Evolutionary conservation across 106 monocot genomes (phyloP).

Genomic region (Dioscorea dumetorum): DNA sequence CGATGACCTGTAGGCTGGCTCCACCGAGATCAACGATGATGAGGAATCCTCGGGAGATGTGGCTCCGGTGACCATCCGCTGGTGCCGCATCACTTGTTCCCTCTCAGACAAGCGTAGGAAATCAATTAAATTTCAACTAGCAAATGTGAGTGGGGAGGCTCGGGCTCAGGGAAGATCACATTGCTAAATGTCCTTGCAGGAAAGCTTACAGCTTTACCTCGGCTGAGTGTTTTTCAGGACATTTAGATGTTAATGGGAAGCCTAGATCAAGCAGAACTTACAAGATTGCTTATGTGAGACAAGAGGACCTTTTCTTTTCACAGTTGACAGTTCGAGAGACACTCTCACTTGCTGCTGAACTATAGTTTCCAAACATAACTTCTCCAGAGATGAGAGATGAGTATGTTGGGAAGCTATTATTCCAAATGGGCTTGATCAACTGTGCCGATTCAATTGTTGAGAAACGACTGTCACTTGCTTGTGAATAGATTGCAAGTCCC

Average conservation of each 20-base stretch:
- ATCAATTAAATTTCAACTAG: slow-evolving; percentile 63
- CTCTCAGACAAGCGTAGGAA: slow-evolving; percentile 63
- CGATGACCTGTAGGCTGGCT: slow-evolving; percentile 7
- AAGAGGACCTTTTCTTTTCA: slow-evolving; percentile 96
- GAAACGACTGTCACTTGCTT: slow-evolving; percentile 91
- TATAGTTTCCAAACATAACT: slow-evolving; percentile 52
- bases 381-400: slow-evolving; percentile 58
- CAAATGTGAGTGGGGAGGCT: slow-evolving; percentile 91
- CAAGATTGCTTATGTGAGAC: slow-evolving; percentile 85
- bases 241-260: slow-evolving; percentile 51
- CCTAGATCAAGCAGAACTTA: slow-evolving; percentile 34
- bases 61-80: slow-evolving; percentile 51
- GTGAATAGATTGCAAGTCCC: slow-evolving; percentile 94
- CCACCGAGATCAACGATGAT: slow-evolving; percentile 2
- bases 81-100: slow-evolving; percentile 56
- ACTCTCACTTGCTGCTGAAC: slow-evolving; percentile 76
- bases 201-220: slow-evolving; percentile 66
- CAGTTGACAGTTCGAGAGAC: slow-evolving; percentile 89
- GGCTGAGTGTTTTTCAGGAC: slow-evolving; percentile 60
- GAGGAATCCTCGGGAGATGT: slow-evolving; percentile 29
- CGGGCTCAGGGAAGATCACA: slow-evolving; percentile 97
- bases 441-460: slow-evolving; percentile 96
- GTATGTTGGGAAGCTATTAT: slow-evolving; percentile 64
- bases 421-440: slow-evolving; percentile 72
- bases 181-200: slow-evolving; percentile 95